Evolutionary conservation across 768 basidiomycete species (phyloP).

Genomic region (Mycena rebaudengoi): DNA sequence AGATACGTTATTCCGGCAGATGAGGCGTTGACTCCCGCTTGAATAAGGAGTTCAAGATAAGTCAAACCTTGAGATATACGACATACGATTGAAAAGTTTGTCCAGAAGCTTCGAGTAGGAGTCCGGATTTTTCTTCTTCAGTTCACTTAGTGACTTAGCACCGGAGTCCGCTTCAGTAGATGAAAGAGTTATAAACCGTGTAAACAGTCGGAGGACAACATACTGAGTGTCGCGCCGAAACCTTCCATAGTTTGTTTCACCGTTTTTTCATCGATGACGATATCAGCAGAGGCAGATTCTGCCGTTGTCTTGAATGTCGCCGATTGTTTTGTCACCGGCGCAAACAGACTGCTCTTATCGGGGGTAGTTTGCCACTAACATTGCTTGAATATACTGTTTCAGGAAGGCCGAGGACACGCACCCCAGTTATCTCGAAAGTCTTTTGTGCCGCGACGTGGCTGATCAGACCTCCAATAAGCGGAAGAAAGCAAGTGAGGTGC

Average conservation of each 20-base stretch:
- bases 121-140: conserved; percentile 51
- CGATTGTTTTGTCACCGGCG: not conserved
- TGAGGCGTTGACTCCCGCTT: conserved; percentile 29
- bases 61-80: too few relatives aligned
- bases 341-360: conserved; percentile 5
- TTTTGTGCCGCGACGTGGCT: not conserved
- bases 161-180: conserved; percentile 61
- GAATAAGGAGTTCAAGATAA: too few relatives aligned
- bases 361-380: conserved; percentile 2
- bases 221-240: conserved; percentile 57
- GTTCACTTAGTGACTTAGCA: conserved; percentile 50
- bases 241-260: conserved; percentile 55
- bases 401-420: not conserved
- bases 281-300: conserved; percentile 41
- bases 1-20: conserved; percentile 41
- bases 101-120: conserved; percentile 38
- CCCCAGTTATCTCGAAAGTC: conserved; percentile 1
- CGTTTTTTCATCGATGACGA: conserved; percentile 48
- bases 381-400: not conserved
- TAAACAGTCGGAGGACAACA: conserved; percentile 17
- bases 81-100: conserved; percentile 40
- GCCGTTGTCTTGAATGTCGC: not conserved
- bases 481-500: not conserved
- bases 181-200: not conserved
- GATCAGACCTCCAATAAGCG: not conserved